A percentile compares a stretch with the other conserved stretches of the same genome.
These are phyloP conservation scores for Candida patagonica DNA, from an alignment of 805 yeast genomes.

Conservation along the genomic window DNA sequence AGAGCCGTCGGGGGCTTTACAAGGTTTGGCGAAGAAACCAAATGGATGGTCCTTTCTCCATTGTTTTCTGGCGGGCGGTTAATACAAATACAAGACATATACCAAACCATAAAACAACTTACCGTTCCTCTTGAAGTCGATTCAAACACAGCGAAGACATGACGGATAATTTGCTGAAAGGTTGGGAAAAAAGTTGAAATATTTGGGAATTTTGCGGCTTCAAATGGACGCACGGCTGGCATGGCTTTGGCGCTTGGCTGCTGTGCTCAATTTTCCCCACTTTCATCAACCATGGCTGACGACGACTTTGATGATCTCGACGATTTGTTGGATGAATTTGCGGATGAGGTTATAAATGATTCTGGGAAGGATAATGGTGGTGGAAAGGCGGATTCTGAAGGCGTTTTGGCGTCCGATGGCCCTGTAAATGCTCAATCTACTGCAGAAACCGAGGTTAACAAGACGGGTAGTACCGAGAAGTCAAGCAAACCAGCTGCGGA, in stretches of 20 bases:
- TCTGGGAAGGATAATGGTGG: slow-evolving; percentile 1
- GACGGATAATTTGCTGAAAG: too few species aligned
- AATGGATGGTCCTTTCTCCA: slow-evolving; percentile 99
- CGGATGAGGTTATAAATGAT: slow-evolving; percentile 47
- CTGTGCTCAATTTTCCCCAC: background rate
- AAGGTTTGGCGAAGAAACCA: slow-evolving; percentile 91
- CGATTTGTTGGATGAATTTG: slow-evolving; percentile 72
- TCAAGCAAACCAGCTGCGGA: slow-evolving; percentile 13
- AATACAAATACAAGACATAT: background rate
- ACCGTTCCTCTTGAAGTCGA: slow-evolving; percentile 83
- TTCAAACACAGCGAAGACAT: slow-evolving; percentile 59
- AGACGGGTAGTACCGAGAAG: too few species aligned
- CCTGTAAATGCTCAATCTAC: background rate
- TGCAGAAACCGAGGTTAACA: slow-evolving; percentile 4
- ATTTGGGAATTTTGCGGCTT: too few species aligned
- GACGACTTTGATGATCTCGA: slow-evolving; percentile 25
- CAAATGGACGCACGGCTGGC: background rate
- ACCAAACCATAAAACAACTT: slow-evolving; percentile 18
- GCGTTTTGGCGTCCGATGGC: too few species aligned
- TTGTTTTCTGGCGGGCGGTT: slow-evolving; percentile 50
- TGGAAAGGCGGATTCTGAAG: background rate
- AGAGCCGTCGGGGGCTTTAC: slow-evolving; percentile 69
- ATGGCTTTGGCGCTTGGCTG: background rate
- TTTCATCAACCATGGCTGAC: too few species aligned
- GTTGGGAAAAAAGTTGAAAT: too few species aligned